Base-by-base conservation (phyloP, 257 asterid genomes). In the Capsicum pubescens region DNA sequence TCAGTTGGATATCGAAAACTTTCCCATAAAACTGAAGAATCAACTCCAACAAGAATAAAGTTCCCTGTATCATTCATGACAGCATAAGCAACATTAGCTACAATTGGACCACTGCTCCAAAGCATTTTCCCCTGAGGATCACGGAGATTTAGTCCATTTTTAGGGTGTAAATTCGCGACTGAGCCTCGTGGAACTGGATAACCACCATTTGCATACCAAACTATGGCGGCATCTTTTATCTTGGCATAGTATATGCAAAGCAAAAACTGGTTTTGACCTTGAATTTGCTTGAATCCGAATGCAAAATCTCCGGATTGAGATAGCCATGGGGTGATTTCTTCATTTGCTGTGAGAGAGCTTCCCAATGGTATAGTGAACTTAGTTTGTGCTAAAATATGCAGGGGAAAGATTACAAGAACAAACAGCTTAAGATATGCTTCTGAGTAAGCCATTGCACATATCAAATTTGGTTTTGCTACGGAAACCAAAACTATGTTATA, bases 1-100 rank as follows among this genome's bases (percentile, higher is more conserved):
- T 89, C 92, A 9, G 86, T 59, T 4, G 87, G 90, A 63, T 85
- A 4, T 8, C 70, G 13, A 17, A 94, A 93, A 71, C 92, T 94
- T 52, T 91, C 87, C 97, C 98, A 94, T 21, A 92, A 9, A 81
- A 79, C 0, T 3, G 68, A 5, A 9, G 90, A 82, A 71, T 84
- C 87, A 4, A 21, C 14, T 1, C 87, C 60, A n/a, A 16, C 46
- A 0, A 93, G 84, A 26, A 88, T 86, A 44, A 93, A 87, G 71
- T 92, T 91, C 19, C 96, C 96, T 0, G 95, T 89, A 60, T 93
- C 91, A 6, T 88, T 90, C 89, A 93, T 14, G n/a, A 71, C 67
- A 13, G 85, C 95, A 55, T 86, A 78, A 50, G 87, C 80, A 10
- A 90, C 91, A 63, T 19, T 60, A 71, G 21, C 80, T 0, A 13